These are phyloP conservation scores for Suillus placidus DNA, from an alignment of 768 basidiomycete species.

Conservation along the genomic window DNA sequence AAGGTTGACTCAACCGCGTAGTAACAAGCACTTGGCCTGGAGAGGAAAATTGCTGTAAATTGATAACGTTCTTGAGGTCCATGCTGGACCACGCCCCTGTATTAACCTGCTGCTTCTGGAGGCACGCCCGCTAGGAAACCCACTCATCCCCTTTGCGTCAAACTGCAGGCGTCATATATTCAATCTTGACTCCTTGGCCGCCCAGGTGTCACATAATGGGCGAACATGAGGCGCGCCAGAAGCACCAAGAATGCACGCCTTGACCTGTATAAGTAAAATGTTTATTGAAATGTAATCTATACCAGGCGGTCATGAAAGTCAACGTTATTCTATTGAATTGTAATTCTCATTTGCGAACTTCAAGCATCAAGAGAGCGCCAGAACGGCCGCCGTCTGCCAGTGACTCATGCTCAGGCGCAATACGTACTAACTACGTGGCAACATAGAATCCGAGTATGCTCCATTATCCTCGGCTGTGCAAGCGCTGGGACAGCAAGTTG, in stretches of 20 bases:
- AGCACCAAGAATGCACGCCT: constrained; percentile 15
- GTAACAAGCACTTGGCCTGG: neutral
- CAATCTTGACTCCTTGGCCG: constrained; percentile 6
- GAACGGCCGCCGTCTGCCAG: neutral
- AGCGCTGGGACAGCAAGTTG: neutral
- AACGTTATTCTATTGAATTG: constrained; percentile 2
- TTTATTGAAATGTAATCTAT: neutral
- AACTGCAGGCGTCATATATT: neutral
- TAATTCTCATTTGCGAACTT: neutral
- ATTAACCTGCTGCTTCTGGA: constrained; percentile 8
- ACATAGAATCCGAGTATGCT: neutral
- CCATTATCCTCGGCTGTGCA: constrained; percentile 1
- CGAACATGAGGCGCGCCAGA: constrained; percentile 35
- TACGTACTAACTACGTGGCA: constrained; percentile 2
- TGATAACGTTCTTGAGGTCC: constrained; percentile 5
- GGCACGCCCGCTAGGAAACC: constrained; percentile 6
- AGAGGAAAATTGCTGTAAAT: constrained; percentile 6
- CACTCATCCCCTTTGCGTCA: constrained; percentile 6
- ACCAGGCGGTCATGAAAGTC: neutral
- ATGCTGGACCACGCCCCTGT: constrained; percentile 3
- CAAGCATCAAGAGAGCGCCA: neutral
- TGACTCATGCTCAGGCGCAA: neutral
- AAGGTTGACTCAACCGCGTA: constrained; percentile 1
- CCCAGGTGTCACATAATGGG: neutral
- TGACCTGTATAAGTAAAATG: neutral